phyloP scores from a whole-genome alignment of 805 yeast genomes.

The Cyberlindnera nakhonratchasimensis region DNA sequence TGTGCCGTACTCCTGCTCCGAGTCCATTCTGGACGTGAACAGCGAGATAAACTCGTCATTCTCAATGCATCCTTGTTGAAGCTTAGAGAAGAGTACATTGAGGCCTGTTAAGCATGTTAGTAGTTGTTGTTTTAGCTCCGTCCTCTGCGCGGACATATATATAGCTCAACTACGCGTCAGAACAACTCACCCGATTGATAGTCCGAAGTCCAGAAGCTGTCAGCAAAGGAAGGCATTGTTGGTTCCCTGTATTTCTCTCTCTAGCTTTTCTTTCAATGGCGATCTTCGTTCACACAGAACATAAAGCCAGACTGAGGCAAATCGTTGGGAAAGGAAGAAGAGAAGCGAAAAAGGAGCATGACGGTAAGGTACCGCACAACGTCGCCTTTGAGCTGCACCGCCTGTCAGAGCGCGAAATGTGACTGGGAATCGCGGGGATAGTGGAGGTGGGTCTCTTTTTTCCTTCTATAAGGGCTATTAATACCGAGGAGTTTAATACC shows the following conservation, averaged over 20 bases:
- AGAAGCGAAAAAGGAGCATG: background rate
- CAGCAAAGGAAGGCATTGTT: conserved; percentile 56
- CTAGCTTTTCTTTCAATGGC: too few species aligned
- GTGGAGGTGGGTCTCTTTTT: too few species aligned
- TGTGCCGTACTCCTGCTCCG: conserved; percentile 63
- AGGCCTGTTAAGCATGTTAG: conserved; percentile 34
- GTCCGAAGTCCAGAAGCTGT: conserved; percentile 74
- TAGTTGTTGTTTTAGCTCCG: background rate
- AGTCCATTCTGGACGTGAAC: conserved; percentile 67
- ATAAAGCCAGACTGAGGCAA: too few species aligned
- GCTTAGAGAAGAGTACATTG: conserved; percentile 46
- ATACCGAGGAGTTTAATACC: too few species aligned
- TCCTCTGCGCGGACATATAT: too few species aligned
- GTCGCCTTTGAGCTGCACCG: too few species aligned
- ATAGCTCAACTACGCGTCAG: too few species aligned
- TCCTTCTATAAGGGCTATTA: too few species aligned
- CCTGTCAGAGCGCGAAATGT: conserved; percentile 7
- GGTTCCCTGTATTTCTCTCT: background rate
- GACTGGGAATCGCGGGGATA: background rate
- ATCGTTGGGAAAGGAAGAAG: background rate
- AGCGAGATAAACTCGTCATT: conserved; percentile 64
- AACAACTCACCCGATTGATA: conserved; percentile 43
- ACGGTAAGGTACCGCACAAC: too few species aligned
- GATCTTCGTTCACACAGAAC: too few species aligned
- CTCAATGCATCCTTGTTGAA: conserved; percentile 63